Conservation (phyloP, 1,284 basidiomycete genomes). For the Rhizoctonia solani region DNA sequence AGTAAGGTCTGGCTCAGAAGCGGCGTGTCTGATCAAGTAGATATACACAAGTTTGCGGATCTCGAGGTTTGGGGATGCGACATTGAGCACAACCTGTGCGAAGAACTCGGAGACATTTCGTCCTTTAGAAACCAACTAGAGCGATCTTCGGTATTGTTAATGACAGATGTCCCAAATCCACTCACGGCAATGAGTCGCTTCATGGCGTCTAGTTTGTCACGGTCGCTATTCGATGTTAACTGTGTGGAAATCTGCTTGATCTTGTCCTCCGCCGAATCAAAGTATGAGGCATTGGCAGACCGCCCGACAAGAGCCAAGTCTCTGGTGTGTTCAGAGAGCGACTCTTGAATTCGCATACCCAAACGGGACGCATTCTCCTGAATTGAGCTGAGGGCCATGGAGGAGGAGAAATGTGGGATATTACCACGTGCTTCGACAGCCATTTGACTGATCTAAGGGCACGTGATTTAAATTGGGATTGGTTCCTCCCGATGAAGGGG, state of each 20-base stretch:
- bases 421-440: neutral
- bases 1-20: conserved; percentile 91
- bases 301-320: conserved; percentile 61
- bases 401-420: neutral
- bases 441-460: neutral
- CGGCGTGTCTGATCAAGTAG: conserved; percentile 91
- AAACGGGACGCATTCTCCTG: conserved; percentile 70
- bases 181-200: conserved; percentile 88
- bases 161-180: conserved; percentile 38
- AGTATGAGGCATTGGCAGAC: conserved; percentile 59
- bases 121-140: conserved; percentile 87
- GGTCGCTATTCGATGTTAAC: conserved; percentile 82
- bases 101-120: conserved; percentile 92
- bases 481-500: neutral
- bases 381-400: conserved; percentile 40
- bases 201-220: conserved; percentile 91
- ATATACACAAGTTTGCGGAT: conserved; percentile 98
- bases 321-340: conserved; percentile 74
- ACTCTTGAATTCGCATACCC: conserved; percentile 76
- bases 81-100: conserved; percentile 92
- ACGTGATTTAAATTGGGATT: conserved; percentile 8
- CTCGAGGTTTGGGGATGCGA: conserved; percentile 87
- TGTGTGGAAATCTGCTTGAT: conserved; percentile 78
- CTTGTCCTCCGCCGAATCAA: conserved; percentile 67
- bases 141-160: neutral